Percentiles rank a stretch among this genome's conserved stretches.
Evolutionary conservation across 768 basidiomycete species (phyloP).

Genomic region (Suillus hirtellus): DNA sequence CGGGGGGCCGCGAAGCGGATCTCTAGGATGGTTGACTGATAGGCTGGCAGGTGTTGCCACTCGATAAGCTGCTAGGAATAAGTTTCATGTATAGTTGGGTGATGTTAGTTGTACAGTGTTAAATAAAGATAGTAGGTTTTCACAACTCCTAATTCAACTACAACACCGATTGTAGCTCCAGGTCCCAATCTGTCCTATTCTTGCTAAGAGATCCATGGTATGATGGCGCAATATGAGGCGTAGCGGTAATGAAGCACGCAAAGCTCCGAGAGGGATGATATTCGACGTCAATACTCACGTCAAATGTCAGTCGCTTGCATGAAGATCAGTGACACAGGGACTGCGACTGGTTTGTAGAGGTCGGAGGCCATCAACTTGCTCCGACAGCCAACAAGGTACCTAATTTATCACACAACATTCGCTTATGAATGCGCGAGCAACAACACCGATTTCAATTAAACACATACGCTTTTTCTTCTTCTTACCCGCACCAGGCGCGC

Average conservation of each 20-base stretch:
- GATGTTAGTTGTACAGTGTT: neutral
- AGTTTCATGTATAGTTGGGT: neutral
- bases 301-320: neutral
- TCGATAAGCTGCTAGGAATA: conserved; percentile 12
- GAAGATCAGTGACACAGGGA: neutral
- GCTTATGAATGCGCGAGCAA: neutral
- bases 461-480: conserved; percentile 78
- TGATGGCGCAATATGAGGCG: neutral
- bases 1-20: conserved; percentile 60
- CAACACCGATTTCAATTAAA: neutral
- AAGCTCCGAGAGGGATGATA: neutral
- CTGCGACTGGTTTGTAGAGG: neutral
- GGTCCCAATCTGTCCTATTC: neutral
- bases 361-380: conserved; percentile 10
- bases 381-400: conserved; percentile 28
- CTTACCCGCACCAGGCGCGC: conserved; percentile 52
- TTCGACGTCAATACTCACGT: neutral
- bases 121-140: conserved; percentile 3
- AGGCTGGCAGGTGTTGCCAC: conserved; percentile 69
- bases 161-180: neutral
- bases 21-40: conserved; percentile 75
- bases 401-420: conserved; percentile 14
- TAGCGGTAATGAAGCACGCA: neutral
- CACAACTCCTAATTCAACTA: neutral
- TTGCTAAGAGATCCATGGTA: neutral